Evolutionary conservation across 179 eudicot genomes (phyloP).

Genomic region (Sideroxylon spinosum): DNA sequence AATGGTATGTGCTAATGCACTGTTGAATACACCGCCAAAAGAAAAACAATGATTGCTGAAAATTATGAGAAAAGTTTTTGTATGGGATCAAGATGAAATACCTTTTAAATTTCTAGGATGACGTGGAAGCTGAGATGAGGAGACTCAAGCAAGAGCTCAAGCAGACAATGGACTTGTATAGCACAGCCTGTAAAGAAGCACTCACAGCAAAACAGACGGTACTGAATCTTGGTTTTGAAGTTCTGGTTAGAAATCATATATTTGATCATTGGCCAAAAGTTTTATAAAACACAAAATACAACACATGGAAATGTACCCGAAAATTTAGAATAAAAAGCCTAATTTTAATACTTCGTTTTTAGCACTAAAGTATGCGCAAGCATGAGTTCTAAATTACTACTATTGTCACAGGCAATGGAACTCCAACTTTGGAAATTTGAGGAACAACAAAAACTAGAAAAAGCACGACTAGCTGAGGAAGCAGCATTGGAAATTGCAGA

Average conservation of each 20-base stretch:
- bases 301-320: background rate
- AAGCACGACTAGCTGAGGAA: slow-evolving; percentile 36
- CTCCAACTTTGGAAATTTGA: slow-evolving; percentile 50
- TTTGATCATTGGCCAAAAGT: background rate
- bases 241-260: slow-evolving; percentile 1
- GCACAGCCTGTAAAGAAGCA: slow-evolving; percentile 86
- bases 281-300: no score
- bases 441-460: slow-evolving; percentile 28
- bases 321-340: background rate
- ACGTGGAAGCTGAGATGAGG: slow-evolving; percentile 87
- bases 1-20: slow-evolving; percentile 22
- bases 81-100: background rate
- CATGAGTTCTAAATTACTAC: background rate
- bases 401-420: slow-evolving; percentile 35
- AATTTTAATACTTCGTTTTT: background rate
- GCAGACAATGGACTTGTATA: slow-evolving; percentile 95
- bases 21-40: background rate
- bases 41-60: background rate
- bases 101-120: slow-evolving; percentile 40
- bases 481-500: slow-evolving; percentile 42
- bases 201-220: slow-evolving; percentile 81
- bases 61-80: background rate
- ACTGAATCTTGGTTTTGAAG: background rate
- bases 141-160: slow-evolving; percentile 73
- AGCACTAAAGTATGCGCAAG: background rate